phyloP scores from a whole-genome alignment of 2,329 filamentous ascomycete species.

The Blastomyces parvus region DNA sequence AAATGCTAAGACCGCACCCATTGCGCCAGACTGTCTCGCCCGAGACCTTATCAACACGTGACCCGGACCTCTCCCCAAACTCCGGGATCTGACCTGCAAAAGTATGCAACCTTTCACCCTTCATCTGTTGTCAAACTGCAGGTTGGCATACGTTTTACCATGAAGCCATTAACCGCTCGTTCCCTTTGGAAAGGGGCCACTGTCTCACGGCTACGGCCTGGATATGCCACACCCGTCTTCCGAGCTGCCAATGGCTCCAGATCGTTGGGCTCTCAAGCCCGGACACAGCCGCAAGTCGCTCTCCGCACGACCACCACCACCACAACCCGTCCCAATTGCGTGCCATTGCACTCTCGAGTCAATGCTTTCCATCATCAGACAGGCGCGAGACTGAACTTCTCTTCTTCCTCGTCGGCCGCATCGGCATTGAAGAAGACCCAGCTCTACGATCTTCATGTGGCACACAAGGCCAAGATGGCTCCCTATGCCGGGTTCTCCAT shows the following conservation, averaged over 20 bases:
- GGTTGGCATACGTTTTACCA: not conserved
- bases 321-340: slow-evolving; percentile 17
- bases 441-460: slow-evolving; percentile 68
- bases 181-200: slow-evolving; percentile 25
- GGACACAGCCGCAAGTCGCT: slow-evolving; percentile 11
- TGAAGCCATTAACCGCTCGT: slow-evolving; percentile 19
- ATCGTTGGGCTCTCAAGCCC: slow-evolving; percentile 8
- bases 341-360: slow-evolving; percentile 11
- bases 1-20: too few relatives aligned
- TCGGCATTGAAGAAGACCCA: slow-evolving; percentile 46
- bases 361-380: slow-evolving; percentile 14
- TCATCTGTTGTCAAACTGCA: not conserved
- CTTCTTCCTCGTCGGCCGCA: slow-evolving; percentile 21
- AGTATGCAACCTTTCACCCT: not conserved
- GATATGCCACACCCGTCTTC: slow-evolving; percentile 19
- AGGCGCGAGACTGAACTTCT: slow-evolving; percentile 22
- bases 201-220: slow-evolving; percentile 23
- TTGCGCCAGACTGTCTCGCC: not conserved
- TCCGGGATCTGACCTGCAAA: not conserved
- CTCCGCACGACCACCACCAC: slow-evolving; percentile 22
- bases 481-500: slow-evolving; percentile 91
- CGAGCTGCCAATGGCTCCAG: slow-evolving; percentile 26
- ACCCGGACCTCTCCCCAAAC: not conserved
- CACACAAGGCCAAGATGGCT: slow-evolving; percentile 82
- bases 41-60: slow-evolving; percentile 8